Evolutionary conservation across 164 flowering plant genomes (phyloP), one percentile per base, ranked within the genome.

Genomic region (Vitis cinerea): DNA sequence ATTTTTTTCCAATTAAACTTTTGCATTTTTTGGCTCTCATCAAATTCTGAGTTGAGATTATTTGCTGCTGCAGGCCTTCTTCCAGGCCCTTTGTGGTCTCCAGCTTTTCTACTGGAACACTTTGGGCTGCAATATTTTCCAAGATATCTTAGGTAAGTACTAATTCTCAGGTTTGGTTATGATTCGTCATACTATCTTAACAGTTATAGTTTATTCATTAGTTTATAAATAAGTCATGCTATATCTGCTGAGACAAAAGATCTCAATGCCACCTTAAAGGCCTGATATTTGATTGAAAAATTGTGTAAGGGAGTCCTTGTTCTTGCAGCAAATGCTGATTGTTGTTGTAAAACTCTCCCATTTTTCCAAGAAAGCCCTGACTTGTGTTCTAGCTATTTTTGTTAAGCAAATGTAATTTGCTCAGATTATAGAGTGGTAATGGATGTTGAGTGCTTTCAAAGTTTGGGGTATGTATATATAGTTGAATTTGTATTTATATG

Each of bases 71-170:
- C 87, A 81, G 84, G 87, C 83, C 79, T 82, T 77, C 72, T 74
- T 74, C 71, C 63, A 72, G 84, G 88, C 90, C 95, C 91, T 83
- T 78, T 82, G 90, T 88, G 86, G 68, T 82, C 77, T 89, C 85
- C 84, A 71, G 88, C 80, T 64, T 72, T 76, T 81, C 81, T 74
- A 79, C 83, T 84, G 91, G 93, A 84, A 80, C 85, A 86, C 88
- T 81, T 78, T 83, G 94, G 97, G 91, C 86, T 17, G 80, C 78
- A 17, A 68, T 65, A 63, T 73, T 62, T 73, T 79, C 78, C 76
- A 66, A 66, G 80, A 76, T 83, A 80, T 80, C 70, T 76, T 89
- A 83, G 98, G 97, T 88, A 81, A 72, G 44, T 37, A 37, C 44
- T 37, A 3, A 37, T 37, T 37, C 44, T 37, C 44, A 37, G 44